Evolutionary conservation across 805 yeast genomes (phyloP).

Genomic region (Torulaspora delbrueckii): DNA sequence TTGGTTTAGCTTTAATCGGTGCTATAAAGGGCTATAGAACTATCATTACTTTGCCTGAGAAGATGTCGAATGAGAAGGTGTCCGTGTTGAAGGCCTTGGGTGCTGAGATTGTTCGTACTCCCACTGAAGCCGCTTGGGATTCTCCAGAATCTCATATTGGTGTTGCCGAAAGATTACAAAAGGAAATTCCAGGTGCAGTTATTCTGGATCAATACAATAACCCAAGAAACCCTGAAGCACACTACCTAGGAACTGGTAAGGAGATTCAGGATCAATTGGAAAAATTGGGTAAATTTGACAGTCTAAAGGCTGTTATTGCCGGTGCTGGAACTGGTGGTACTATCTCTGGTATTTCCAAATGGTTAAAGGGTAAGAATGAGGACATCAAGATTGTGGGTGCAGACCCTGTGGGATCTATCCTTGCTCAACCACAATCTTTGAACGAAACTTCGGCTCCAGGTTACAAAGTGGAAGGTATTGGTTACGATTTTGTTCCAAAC

Average conservation of each 20-base stretch:
- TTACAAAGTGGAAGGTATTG: conserved; percentile 86
- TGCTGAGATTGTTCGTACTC: conserved; percentile 86
- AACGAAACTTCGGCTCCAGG: conserved; percentile 49
- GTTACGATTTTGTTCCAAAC: conserved; percentile 83
- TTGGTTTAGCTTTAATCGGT: conserved; percentile 81
- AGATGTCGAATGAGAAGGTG: conserved; percentile 88
- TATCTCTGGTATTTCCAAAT: conserved; percentile 73
- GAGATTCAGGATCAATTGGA: conserved; percentile 80
- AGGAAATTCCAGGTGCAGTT: conserved; percentile 79
- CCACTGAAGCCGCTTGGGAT: conserved; percentile 91
- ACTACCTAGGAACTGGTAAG: conserved; percentile 76
- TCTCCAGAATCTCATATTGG: conserved; percentile 89
- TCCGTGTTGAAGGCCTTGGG: conserved; percentile 84
- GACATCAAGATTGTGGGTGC: conserved; percentile 66
- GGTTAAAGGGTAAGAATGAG: conserved; percentile 65
- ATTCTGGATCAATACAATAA: conserved; percentile 81
- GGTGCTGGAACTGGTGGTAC: conserved; percentile 97
- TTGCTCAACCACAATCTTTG: conserved; percentile 71
- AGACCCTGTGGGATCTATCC: conserved; percentile 82
- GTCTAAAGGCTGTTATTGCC: conserved; percentile 70
- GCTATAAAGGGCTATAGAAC: conserved; percentile 85
- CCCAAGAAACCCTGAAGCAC: conserved; percentile 76
- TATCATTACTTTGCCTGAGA: conserved; percentile 83
- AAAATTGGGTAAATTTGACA: conserved; percentile 40
- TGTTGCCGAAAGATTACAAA: conserved; percentile 73